These are phyloP conservation scores for Fusarium tuaranense DNA, from an alignment of 2,329 filamentous ascomycete species.

Conservation along the genomic window DNA sequence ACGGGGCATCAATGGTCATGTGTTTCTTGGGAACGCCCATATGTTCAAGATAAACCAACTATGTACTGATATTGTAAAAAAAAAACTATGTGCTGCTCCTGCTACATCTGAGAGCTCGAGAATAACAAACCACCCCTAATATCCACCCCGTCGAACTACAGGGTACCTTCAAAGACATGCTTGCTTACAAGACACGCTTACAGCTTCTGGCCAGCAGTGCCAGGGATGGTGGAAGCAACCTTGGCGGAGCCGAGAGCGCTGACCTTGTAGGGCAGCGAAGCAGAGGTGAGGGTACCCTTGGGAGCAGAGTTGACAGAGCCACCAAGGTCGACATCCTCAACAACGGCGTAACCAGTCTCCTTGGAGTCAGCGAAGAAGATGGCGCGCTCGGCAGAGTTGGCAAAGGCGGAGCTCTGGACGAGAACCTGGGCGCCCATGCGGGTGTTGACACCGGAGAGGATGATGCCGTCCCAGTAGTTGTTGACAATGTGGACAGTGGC, in stretches of 20 bases:
- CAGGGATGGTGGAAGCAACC: slow-evolving; percentile 57
- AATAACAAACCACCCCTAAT: neutral
- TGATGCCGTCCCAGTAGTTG: slow-evolving; percentile 61
- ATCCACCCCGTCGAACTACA: neutral
- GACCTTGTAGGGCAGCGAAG: slow-evolving; percentile 65
- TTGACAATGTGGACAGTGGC: slow-evolving; percentile 72
- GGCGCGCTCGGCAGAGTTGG: slow-evolving; percentile 50
- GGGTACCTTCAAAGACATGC: neutral
- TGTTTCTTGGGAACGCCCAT: neutral
- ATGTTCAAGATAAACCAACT: neutral
- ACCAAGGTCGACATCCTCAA: slow-evolving; percentile 57
- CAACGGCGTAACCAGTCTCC: slow-evolving; percentile 55
- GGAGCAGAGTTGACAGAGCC: slow-evolving; percentile 53
- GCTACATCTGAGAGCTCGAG: neutral
- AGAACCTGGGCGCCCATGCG: slow-evolving; percentile 67
- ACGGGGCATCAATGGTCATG: neutral
- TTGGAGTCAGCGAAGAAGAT: slow-evolving; percentile 56
- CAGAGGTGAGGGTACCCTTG: slow-evolving; percentile 61
- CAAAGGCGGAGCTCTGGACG: slow-evolving; percentile 66
- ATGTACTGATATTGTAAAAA: slow-evolving; percentile 1
- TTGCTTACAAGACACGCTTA: slow-evolving; percentile 21
- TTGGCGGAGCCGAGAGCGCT: slow-evolving; percentile 56
- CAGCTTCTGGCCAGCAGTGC: slow-evolving; percentile 53
- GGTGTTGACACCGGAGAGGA: slow-evolving; percentile 64
- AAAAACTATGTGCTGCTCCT: neutral